Evolutionary conservation across 192 early-diverging fungal species (phyloP), one percentile per base, ranked within the genome.

Genomic region (Kickxella alabastrina): DNA sequence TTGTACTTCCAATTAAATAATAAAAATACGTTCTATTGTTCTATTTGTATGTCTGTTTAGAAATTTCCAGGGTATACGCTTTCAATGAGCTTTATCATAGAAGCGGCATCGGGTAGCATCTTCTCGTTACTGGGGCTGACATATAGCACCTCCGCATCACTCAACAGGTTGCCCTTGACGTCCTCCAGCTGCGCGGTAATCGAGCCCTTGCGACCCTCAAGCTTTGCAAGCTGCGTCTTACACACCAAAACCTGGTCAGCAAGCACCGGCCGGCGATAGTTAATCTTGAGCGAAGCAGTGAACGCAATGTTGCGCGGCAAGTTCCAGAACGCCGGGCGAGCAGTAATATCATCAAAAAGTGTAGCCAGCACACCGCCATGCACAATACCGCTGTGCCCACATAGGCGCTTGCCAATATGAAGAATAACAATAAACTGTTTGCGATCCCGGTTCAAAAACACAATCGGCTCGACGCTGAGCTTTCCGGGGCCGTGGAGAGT

Each of bases 341-440:
- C 82, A 17, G 75, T 68, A 24, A 73, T 77, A 60, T 87, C 86
- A 74, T 90, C 88, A 47, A 88, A 68, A 31, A 89, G 43, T 1
- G 87, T 88, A 1, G 87, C 86, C 34, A 83, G 75, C 7, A 88
- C 69, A 26, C 85, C 88, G 29, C 91, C 91, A 53, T 93, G 91
- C 34, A 84, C 75, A 44, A 93, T 90, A 34, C 80, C 81, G 17
- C 82, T 75, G 62, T 93, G 91, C 8, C 91, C 89, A 25, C 85
- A 90, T 17, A 91, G 59, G 0, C 75, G 51, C 10, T 67, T 76
- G 7, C 91, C 91, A 21, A 91, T 45, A 61, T 93, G 89, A 14
- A 82, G 25, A 2, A 91, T 42, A 19, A 63, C 50, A n/a, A 77
- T 59, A 57, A 77, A 70, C 55, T 54, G 50, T 45, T 71, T 61